These are phyloP conservation scores for Acorus calamus DNA, from an alignment of 106 monocot species.

Conservation along the genomic window DNA sequence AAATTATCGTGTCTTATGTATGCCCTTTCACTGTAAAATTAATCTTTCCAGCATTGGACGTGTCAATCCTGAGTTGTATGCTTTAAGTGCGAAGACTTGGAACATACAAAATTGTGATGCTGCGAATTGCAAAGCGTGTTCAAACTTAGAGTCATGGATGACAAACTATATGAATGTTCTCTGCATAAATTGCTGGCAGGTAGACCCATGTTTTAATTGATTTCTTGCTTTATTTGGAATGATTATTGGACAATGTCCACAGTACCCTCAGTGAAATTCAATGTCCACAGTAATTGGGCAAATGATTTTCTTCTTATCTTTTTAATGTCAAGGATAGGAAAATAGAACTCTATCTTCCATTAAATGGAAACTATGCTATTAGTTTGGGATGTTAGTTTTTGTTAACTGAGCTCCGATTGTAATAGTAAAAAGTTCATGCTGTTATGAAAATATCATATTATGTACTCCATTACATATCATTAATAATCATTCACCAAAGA, in stretches of 20 bases:
- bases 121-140: constrained; percentile 11
- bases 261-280: too few species aligned
- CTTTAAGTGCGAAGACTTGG: constrained; percentile 75
- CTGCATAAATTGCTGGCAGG: constrained; percentile 95
- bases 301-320: background rate
- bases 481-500: background rate
- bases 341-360: too few species aligned
- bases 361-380: too few species aligned
- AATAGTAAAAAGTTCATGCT: too few species aligned
- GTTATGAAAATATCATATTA: too few species aligned
- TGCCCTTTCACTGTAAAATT: background rate
- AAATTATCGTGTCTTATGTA: background rate
- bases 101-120: constrained; percentile 10
- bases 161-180: constrained; percentile 59
- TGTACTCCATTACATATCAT: too few species aligned
- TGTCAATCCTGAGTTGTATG: constrained; percentile 85
- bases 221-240: too few species aligned
- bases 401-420: too few species aligned
- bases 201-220: constrained; percentile 4
- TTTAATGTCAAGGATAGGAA: background rate
- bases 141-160: constrained; percentile 69
- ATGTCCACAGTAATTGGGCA: too few species aligned
- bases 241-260: too few species aligned
- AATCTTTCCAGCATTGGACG: constrained; percentile 67
- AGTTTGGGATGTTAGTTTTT: too few species aligned